Base-by-base conservation (phyloP, 148 eudicot species). In the Pharnaceum exiguum region DNA sequence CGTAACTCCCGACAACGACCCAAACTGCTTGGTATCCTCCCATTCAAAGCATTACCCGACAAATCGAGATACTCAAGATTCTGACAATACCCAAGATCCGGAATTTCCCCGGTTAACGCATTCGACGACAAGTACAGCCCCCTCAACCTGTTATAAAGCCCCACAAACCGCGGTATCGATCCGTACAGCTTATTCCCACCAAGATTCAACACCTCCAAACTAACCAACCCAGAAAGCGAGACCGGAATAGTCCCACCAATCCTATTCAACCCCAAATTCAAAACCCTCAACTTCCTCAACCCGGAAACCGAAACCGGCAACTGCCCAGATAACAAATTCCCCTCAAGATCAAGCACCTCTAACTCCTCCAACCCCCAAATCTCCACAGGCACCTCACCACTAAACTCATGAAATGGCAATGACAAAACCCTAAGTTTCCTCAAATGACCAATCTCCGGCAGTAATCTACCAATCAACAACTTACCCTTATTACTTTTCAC, bases 291-390 rank as follows among this genome's bases (percentile, higher is more conserved):
- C 26, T 69, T 74, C 63, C 68, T 72, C 71, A 77, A 69, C 42
- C 72, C 74, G 5, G 46, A 15, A 50, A 74, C 32, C 16, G 61
- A 57, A 50, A 45, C 51, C 10, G 89, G 75, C 22, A 83, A 70
- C 19, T 55, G n/a, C 51, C 86, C 95, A 22, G 60, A 52, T 23
- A 80, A 50, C 12, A 36, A 46, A 68, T 86, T 86, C 42, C 89
- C 95, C 67, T 86, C 89, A 28, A 86, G 71, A 83, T 86, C 86
- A 65, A 86, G 82, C 38, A 80, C 82, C 51, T 82, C 77, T 64
- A 86, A 79, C 55, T 71, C 72, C 51, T 60, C 55, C 74, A 86
- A 51, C 36, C 71, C 79, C 80, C 78, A 86, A 27, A 83, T 72
- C 60, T 72, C 76, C 29, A 35, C 40, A 1, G 82, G 87, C 56